phyloP scores from a whole-genome alignment of 495 filamentous ascomycete genomes.

The Astrothelium macrocarpum region DNA sequence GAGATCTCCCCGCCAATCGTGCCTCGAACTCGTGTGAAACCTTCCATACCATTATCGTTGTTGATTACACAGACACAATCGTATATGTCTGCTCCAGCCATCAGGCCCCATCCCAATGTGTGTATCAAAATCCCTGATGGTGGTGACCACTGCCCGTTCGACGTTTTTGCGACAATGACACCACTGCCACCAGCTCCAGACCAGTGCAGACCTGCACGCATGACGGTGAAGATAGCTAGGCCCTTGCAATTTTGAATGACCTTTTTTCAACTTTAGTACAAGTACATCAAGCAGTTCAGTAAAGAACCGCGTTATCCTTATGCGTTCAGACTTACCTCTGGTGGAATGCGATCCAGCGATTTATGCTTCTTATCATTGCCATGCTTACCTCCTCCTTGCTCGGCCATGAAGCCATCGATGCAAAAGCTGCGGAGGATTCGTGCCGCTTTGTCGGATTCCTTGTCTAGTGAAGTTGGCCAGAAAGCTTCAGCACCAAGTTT shows the following conservation, averaged over 20 bases:
- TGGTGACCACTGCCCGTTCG: constrained; percentile 78
- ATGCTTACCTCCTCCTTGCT: constrained; percentile 36
- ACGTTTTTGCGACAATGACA: constrained; percentile 64
- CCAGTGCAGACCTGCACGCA: constrained; percentile 82
- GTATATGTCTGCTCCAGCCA: constrained; percentile 84
- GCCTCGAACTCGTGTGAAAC: constrained; percentile 64
- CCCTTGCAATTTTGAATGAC: constrained; percentile 77
- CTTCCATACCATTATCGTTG: constrained; percentile 65
- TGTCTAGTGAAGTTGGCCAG: constrained; percentile 69
- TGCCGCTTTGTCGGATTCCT: constrained; percentile 73
- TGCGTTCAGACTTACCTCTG: constrained; percentile 34
- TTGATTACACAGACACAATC: constrained; percentile 88
- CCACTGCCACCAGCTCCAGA: constrained; percentile 81
- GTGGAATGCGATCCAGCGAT: constrained; percentile 70
- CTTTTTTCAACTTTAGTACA: constrained; percentile 10
- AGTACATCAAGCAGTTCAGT: not conserved
- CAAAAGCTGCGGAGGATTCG: constrained; percentile 72
- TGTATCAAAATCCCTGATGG: constrained; percentile 81
- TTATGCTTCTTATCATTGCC: constrained; percentile 53
- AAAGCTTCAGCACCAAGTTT: constrained; percentile 67
- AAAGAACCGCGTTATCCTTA: not conserved
- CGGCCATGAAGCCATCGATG: constrained; percentile 54
- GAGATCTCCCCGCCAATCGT: constrained; percentile 71
- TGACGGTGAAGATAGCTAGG: constrained; percentile 81
- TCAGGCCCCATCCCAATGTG: constrained; percentile 70